Evolutionary conservation across 768 basidiomycete species (phyloP), one percentile per base, ranked within the genome.

Genomic region (Asterophora lycoperdoides): DNA sequence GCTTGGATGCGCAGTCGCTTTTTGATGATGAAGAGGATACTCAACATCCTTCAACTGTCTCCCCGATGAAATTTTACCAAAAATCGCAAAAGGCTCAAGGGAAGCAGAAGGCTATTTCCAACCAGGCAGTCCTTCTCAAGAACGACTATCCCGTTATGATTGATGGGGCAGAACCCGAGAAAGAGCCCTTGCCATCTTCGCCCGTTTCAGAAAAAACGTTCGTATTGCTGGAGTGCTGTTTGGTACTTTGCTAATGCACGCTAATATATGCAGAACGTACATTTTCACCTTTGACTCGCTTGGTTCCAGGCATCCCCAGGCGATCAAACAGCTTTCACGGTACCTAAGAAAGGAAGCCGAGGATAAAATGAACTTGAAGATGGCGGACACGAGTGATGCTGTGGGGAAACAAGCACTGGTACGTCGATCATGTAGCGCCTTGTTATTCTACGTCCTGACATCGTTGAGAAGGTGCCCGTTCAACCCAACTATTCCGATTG

Each of bases 401-500:
- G 52, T 68, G 14, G 77, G 79, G 30, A 76, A 75, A 57, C 65
- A 70, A 53, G 84, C 78, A 18, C 65, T 70, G 43, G 89, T 86
- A 56, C 33, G 73, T 66, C 10, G 23, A 44, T 19, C 52, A 26
- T 23, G 42, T 34, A 20, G 33, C 13, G 6, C 32, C 30, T 3
- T 15, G 42, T 11, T 32, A 41, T 2, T 4, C 29, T n/a, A 18
- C 41, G 5, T 35, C 29, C 26, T 26, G 14, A 51, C 30, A 38
- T 39, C n/a, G 39, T 34, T 2, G 28, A 39, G 23, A 55, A 95
- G 91, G 90, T 93, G 3, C 95, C 95, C 3, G 70, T 73, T 18
- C 96, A 99, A 61, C 81, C 82, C 13, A 97, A 98, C 61, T 89
- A 74, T 54, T 89, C 84, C 60, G 94, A 97, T 64, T 99, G 96